Conservation (phyloP, 495 filamentous ascomycete genomes). For the Aspergillus nanangensis region DNA sequence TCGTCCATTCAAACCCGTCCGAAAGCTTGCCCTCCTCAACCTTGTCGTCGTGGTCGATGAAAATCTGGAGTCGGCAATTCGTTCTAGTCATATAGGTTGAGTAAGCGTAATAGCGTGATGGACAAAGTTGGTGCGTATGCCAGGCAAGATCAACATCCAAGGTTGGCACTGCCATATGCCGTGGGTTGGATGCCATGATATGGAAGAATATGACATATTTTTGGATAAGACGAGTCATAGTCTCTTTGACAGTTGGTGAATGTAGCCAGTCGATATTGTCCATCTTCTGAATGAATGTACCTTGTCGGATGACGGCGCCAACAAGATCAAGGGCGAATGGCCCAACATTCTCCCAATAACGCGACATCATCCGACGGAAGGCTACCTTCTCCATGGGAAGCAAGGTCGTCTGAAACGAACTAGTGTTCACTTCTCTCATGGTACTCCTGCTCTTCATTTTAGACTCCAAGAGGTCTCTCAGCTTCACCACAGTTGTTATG, state of each 20-base stretch:
- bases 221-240: conserved; percentile 59
- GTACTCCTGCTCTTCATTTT: conserved; percentile 5
- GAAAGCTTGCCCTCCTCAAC: conserved; percentile 61
- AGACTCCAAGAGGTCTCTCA: conserved; percentile 16
- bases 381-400: conserved; percentile 39
- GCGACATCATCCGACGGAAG: conserved; percentile 69
- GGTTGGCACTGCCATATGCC: conserved; percentile 66
- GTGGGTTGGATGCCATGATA: conserved; percentile 56
- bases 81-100: conserved; percentile 23
- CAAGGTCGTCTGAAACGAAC: not conserved
- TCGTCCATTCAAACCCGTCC: conserved; percentile 69
- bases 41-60: conserved; percentile 85
- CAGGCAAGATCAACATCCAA: conserved; percentile 86
- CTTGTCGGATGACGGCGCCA: conserved; percentile 76
- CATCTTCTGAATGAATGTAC: conserved; percentile 81
- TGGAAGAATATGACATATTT: conserved; percentile 69
- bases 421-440: conserved; percentile 16
- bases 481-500: conserved; percentile 8
- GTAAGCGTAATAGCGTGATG: conserved; percentile 57
- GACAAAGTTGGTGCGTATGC: conserved; percentile 63
- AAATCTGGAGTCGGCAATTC: conserved; percentile 30
- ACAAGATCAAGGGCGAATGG: conserved; percentile 70
- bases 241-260: conserved; percentile 56
- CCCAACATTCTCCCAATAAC: conserved; percentile 74
- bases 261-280: conserved; percentile 72